Conservation (phyloP, 2,329 filamentous ascomycete species). For the Xylaria hypoxylon region DNA sequence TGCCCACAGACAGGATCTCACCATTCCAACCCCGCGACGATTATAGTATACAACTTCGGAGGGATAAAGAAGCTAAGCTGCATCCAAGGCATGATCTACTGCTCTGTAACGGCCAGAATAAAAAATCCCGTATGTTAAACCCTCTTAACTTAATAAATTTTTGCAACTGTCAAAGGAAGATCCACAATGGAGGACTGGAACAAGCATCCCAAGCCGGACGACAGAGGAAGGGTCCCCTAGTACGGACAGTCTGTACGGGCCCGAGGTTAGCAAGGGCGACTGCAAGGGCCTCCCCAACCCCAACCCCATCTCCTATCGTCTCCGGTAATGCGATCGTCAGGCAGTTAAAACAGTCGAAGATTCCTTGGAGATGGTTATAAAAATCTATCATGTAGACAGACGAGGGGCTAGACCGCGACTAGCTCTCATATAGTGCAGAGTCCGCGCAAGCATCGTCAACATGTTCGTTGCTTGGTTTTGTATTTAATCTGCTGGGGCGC, state of each 20-base stretch:
- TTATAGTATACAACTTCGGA: slow-evolving; percentile 19
- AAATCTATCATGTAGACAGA: slow-evolving; percentile 4
- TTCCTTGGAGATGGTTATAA: slow-evolving; percentile 3
- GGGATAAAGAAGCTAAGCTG: slow-evolving; percentile 27
- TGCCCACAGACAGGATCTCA: slow-evolving; percentile 32
- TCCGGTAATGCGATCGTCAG: slow-evolving; percentile 24
- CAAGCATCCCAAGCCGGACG: slow-evolving; percentile 14
- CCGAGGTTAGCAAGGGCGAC: background rate
- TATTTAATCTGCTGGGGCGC: slow-evolving; percentile 10
- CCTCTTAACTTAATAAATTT: slow-evolving; percentile 5
- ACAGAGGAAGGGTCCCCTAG: background rate
- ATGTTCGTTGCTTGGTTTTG: slow-evolving; percentile 9
- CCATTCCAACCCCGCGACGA: slow-evolving; percentile 33
- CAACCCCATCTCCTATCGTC: slow-evolving; percentile 26
- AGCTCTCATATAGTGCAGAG: slow-evolving; percentile 11
- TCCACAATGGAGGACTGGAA: slow-evolving; percentile 27
- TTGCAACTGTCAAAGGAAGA: slow-evolving; percentile 15
- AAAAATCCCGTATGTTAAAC: background rate
- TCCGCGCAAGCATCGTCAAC: slow-evolving; percentile 16
- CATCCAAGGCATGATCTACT: slow-evolving; percentile 32
- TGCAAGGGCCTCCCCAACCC: slow-evolving; percentile 5
- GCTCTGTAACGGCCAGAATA: slow-evolving; percentile 26
- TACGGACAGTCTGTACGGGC: background rate
- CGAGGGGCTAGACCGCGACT: slow-evolving; percentile 6
- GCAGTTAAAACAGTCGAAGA: slow-evolving; percentile 16